Base-by-base conservation (phyloP, 441 rosid genomes). In the Arabidopsis hybrid region DNA sequence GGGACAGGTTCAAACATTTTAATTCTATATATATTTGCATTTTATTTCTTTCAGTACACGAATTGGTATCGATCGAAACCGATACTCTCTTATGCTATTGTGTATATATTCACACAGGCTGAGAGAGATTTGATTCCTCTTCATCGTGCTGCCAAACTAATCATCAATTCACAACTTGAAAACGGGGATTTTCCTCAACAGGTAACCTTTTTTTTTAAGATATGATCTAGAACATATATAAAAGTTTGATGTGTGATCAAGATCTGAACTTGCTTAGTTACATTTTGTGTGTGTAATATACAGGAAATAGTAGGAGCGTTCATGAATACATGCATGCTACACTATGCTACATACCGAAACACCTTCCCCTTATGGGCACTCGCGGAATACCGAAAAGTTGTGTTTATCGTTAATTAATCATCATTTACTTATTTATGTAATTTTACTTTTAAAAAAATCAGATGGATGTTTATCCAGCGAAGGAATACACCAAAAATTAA, bases 351-450 rank as follows among this genome's bases (percentile, higher is more conserved):
- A 0, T 70, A 65, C 60, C 42, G 79, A 69, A 70, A 74, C 36
- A 70, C 76, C 2, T 79, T 79, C 66, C 82, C 82, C 2, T 6
- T 75, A 1, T 74, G 60, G 76, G 79, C 82, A 1, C 82, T 79
- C 56, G 79, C 76, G 0, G 66, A 65, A 16, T 79, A 75, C n/a
- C 71, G 76, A 0, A 65, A 61, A 60, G 71, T 57, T 56, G 14
- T 12, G 1, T 74, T 66, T 9, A 39, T 39, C 12, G 12, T 39
- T 36, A 36, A 36, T 2, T 36, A 38, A 45, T 45, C 17, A 5
- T 45, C 29, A 3, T 47, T 3, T 16, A 49, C 11, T 49, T 49
- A n/a, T n/a, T 0, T 13, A 18, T 51, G 12, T 10, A 9, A 3
- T 11, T 36, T 39, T 39, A 9, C 43, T 40, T n/a, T 26, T 2